These are phyloP conservation scores for Agapanthus africanus DNA, from an alignment of 106 monocot genomes.

Conservation along the genomic window DNA sequence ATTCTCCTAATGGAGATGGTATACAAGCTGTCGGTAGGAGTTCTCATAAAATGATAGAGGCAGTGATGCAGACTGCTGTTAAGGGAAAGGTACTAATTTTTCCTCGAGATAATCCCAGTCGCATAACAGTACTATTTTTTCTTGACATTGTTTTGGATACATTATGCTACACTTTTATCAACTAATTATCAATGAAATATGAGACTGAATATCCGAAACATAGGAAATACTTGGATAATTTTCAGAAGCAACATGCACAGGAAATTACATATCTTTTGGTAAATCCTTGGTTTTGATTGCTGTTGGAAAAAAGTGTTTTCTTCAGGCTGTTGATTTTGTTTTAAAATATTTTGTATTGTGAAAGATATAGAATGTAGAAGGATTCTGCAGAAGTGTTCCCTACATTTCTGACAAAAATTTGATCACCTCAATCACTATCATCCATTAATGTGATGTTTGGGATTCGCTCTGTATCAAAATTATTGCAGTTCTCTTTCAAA, in stretches of 20 bases:
- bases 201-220: too few species aligned
- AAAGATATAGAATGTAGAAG: not conserved
- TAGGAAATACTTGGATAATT: not conserved
- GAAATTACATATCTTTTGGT: not conserved
- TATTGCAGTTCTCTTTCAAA: not conserved
- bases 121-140: not conserved
- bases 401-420: not conserved
- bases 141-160: too few species aligned
- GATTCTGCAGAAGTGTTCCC: not conserved
- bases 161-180: too few species aligned
- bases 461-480: not conserved
- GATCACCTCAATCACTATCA: not conserved
- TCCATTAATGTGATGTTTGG: not conserved
- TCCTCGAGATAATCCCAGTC: not conserved
- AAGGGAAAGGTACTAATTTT: slow-evolving; percentile 71
- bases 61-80: slow-evolving; percentile 85
- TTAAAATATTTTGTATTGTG: not conserved
- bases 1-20: slow-evolving; percentile 89
- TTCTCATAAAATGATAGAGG: slow-evolving; percentile 99
- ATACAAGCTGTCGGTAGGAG: slow-evolving; percentile 97
- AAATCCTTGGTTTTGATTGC: not conserved
- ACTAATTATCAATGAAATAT: too few species aligned
- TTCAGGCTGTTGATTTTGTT: too few species aligned
- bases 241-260: not conserved
- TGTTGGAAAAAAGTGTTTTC: not conserved